Base-by-base conservation (phyloP, 140 eudicot genomes). In the Stevia rebaudiana region DNA sequence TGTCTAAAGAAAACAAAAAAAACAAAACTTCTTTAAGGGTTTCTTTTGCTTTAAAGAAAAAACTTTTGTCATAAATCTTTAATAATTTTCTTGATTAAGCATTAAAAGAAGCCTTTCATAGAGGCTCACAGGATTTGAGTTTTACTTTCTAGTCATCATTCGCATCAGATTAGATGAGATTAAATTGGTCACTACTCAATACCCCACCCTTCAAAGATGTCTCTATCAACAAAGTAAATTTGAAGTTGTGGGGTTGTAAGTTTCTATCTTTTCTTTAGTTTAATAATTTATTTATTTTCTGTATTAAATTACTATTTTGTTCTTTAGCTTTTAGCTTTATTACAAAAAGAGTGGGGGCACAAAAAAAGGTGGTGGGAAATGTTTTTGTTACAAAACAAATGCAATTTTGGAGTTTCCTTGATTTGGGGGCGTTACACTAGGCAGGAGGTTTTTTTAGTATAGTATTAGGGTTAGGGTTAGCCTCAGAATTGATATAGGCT, bases 241-340 rank as follows among this genome's bases (percentile, higher is more conserved):
- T 68, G 41, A 79, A 63, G 76, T 70, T 73, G 89, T 84, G 87
- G 90, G 90, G 80, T 74, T 67, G 49, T 33, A 58, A 18, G 8
- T 56, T 72, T 70, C 54, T 61, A 69, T 71, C 73, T 75, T 57
- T 65, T 72, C 59, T 16, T 52, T 74, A 74, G 43, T 61, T 74
- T 74, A 68, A 74, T 75, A 49, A 21, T 60, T 4, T 60, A 69
- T 76, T 68, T 72, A 53, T 71, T 71, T 71, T 68, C 24, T 49
- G 3, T 51, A 50, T 49, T 67, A 67, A 49, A 59, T 39, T 74
- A 74, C 52, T 25, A 11, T 72, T 52, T 64, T 71, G 47, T 48
- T 75, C 71, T 84, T 81, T 62, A 65, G 76, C 86, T 82, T 86
- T 86, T 83, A 82, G 75, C 96, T 88, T 82, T 88, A 79, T 84